These are phyloP conservation scores for Fusarium siculi DNA, from an alignment of 2,329 filamentous ascomycete genomes.

Conservation along the genomic window DNA sequence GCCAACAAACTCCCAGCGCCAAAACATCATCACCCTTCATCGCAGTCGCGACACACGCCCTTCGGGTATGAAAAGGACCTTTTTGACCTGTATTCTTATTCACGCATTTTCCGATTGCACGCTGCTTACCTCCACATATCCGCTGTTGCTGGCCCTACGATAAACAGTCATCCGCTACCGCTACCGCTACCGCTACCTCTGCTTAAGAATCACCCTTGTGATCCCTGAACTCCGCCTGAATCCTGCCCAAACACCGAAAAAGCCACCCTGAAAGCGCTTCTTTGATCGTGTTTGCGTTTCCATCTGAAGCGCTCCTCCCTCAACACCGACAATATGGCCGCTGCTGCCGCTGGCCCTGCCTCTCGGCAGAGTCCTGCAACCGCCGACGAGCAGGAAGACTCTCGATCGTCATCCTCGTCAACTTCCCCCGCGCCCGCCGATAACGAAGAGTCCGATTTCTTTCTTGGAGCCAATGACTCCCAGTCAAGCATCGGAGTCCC, in stretches of 20 bases:
- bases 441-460: slow-evolving; percentile 94
- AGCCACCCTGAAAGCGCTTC: background rate
- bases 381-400: slow-evolving; percentile 60
- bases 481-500: slow-evolving; percentile 89
- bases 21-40: slow-evolving; percentile 24
- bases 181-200: slow-evolving; percentile 19
- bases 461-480: slow-evolving; percentile 89
- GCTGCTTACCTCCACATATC: background rate
- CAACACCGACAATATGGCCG: slow-evolving; percentile 37
- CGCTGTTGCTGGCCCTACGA: background rate
- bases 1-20: slow-evolving; percentile 26
- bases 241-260: slow-evolving; percentile 18
- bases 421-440: slow-evolving; percentile 80
- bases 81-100: background rate
- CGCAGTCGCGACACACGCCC: slow-evolving; percentile 13
- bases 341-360: slow-evolving; percentile 29
- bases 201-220: slow-evolving; percentile 35
- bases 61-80: background rate
- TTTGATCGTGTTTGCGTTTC: slow-evolving; percentile 5
- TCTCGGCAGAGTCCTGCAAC: slow-evolving; percentile 35
- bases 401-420: slow-evolving; percentile 73
- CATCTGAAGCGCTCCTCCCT: slow-evolving; percentile 20
- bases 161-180: slow-evolving; percentile 17
- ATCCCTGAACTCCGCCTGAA: slow-evolving; percentile 24
- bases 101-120: background rate